Conservation (phyloP, 2,329 filamentous ascomycete species). For the Ophiostoma angusticollis region DNA sequence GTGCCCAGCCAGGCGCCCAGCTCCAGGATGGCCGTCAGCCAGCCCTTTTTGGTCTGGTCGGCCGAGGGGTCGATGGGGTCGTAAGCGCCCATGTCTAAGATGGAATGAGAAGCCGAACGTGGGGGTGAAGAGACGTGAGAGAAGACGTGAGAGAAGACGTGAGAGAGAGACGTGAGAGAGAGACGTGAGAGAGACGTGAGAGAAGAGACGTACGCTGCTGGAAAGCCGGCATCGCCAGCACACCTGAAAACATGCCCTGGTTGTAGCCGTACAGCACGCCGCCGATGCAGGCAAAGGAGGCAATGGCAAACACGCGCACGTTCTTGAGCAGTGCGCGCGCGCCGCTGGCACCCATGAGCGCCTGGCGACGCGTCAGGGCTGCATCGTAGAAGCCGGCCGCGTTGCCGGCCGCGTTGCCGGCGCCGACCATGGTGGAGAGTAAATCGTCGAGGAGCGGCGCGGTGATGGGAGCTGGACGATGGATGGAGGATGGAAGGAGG, state of each 20-base stretch:
- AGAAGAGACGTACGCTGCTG: constrained; percentile 35
- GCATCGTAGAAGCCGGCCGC: constrained; percentile 30
- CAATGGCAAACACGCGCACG: constrained; percentile 43
- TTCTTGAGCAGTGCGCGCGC: constrained; percentile 44
- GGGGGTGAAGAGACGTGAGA: too few species aligned
- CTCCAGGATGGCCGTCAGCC: constrained; percentile 56
- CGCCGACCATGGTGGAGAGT: constrained; percentile 9
- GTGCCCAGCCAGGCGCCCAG: constrained; percentile 68
- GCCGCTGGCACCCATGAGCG: constrained; percentile 40
- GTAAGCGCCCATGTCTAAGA: constrained; percentile 42
- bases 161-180: too few species aligned
- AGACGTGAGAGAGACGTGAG: too few species aligned
- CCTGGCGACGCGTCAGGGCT: constrained; percentile 37
- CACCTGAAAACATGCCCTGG: constrained; percentile 63
- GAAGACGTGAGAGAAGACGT: too few species aligned
- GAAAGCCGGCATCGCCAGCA: constrained; percentile 45
- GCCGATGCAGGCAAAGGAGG: constrained; percentile 49
- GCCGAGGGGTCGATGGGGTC: constrained; percentile 29
- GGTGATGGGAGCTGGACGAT: too few species aligned
- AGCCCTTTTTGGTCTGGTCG: constrained; percentile 43
- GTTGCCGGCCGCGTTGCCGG: constrained; percentile 1
- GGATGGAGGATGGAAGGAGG: too few species aligned
- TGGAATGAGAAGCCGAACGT: too few species aligned
- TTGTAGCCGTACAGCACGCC: constrained; percentile 59
- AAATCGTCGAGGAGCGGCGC: too few species aligned